Base-by-base conservation (phyloP, 2,329 filamentous ascomycete species). In the Tolypocladium endophyticum region DNA sequence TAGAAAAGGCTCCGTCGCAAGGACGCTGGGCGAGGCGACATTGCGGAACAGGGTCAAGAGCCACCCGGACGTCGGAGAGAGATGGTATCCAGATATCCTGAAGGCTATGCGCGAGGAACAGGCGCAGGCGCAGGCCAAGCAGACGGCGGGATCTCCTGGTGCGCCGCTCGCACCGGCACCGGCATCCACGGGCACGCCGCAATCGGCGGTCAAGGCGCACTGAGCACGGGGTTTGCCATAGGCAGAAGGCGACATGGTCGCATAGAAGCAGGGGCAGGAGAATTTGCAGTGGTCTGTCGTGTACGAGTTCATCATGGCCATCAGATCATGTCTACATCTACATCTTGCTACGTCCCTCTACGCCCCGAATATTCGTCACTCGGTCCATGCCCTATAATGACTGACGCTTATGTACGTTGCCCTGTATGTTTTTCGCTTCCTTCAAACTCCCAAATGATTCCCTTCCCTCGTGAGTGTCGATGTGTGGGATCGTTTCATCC, bases 1-100 rank as follows among this genome's bases (percentile, higher is more conserved):
- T 69, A 81, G 86, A 30, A 85, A 81, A 62, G 89, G 89, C 20
- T 79, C 84, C 59, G 83, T 79, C 69, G 82, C 85, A 20, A 85
- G 82, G 70, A 87, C 82, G 64, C 74, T 95, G 11, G 90, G 91
- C 5, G 90, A 95, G 77, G 91, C 90, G 14, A 95, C 90, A 61
- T 75, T 96, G 70, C 82, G 89, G 75, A 96, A 95, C 73, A 77
- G 91, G 18, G 81, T 95, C 66, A 94, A 92, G 80, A 92, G 88
- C 65, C 91, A 96, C 75, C 88, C 87, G 4, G 91, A 95, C 71
- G 91, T 96, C 1, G 90, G 89, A 2, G 88, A 92, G 78, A 79
- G 86, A 66, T 95, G 90, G 85, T 90, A 88, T 69, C 87, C 87
- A 3, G 84, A 88, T 52, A 81, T 86, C 25, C 68, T 86, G 64